Evolutionary conservation across 179 eudicot genomes (phyloP).

Genomic region (Spergularia azorica): DNA sequence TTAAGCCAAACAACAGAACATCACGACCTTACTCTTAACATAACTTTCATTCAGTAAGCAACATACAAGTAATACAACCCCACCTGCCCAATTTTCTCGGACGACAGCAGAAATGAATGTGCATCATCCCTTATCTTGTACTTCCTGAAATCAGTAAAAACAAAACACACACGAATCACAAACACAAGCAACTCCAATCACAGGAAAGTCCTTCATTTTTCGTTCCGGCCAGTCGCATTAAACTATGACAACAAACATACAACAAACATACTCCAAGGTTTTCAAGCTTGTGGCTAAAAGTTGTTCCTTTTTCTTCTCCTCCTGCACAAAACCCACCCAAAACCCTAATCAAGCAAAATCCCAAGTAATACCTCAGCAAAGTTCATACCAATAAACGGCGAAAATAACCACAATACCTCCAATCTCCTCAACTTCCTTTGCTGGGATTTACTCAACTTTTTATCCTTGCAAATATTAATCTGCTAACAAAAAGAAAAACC

Average conservation of each 20-base stretch:
- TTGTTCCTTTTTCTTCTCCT: conserved; percentile 61
- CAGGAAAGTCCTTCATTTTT: neutral
- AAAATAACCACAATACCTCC: conserved; percentile 48
- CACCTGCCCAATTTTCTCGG: conserved; percentile 88
- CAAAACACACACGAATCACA: neutral
- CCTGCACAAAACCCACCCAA: conserved; percentile 42
- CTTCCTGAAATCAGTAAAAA: conserved; percentile 50
- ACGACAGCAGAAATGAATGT: conserved; percentile 63
- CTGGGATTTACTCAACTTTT: conserved; percentile 70
- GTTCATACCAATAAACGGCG: neutral
- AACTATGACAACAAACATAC: neutral
- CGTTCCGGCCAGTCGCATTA: neutral
- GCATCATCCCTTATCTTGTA: conserved; percentile 62
- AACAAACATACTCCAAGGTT: conserved; percentile 61
- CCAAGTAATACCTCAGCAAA: neutral
- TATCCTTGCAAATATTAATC: conserved; percentile 27
- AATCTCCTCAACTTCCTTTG: conserved; percentile 74
- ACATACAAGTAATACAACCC: conserved; percentile 4
- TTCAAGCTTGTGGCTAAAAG: conserved; percentile 66
- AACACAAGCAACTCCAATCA: neutral
- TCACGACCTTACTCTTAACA: neutral
- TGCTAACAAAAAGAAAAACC: conserved; percentile 15
- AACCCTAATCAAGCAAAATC: conserved; percentile 8
- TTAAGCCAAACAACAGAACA: conserved; percentile 7
- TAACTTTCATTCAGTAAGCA: neutral